Evolutionary conservation across 257 asterid genomes (phyloP).

Genomic region (Nicotiana obtusifolia): DNA sequence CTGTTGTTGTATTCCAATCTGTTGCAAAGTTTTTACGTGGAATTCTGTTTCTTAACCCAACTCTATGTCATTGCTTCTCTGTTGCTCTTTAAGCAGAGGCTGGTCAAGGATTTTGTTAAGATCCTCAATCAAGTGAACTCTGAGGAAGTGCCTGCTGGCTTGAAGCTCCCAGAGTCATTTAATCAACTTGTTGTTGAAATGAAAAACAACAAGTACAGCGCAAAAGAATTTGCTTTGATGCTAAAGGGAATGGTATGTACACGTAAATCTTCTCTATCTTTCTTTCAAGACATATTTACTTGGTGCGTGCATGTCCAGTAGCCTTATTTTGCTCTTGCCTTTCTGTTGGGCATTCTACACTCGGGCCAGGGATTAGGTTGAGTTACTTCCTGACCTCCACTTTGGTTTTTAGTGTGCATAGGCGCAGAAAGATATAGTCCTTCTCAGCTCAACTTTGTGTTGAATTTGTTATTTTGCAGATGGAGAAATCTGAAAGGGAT

Average conservation of each 20-base stretch:
- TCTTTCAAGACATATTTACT: background rate
- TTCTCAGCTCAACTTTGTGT: background rate
- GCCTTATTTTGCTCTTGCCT: background rate
- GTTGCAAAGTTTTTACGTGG: background rate
- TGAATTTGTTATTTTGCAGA: slow-evolving; percentile 32
- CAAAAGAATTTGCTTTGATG: slow-evolving; percentile 88
- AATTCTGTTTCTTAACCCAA: background rate
- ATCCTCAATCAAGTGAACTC: slow-evolving; percentile 85
- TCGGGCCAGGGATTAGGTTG: background rate
- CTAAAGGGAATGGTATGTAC: slow-evolving; percentile 91
- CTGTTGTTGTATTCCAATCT: background rate
- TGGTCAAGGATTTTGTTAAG: slow-evolving; percentile 83
- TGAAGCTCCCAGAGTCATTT: slow-evolving; percentile 89
- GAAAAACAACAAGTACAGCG: slow-evolving; percentile 66
- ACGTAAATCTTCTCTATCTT: background rate
- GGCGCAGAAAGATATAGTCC: background rate
- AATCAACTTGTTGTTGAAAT: slow-evolving; percentile 87
- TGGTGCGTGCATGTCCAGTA: background rate
- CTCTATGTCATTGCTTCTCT: slow-evolving; percentile 3
- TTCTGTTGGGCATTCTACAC: background rate
- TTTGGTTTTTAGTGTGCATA: background rate
- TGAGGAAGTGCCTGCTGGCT: slow-evolving; percentile 74
- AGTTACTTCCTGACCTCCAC: background rate
- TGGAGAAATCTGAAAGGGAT: slow-evolving; percentile 70
- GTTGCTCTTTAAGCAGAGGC: slow-evolving; percentile 50